Conservation (phyloP, 208 protist genomes). For the Entamoeba dispar region DNA sequence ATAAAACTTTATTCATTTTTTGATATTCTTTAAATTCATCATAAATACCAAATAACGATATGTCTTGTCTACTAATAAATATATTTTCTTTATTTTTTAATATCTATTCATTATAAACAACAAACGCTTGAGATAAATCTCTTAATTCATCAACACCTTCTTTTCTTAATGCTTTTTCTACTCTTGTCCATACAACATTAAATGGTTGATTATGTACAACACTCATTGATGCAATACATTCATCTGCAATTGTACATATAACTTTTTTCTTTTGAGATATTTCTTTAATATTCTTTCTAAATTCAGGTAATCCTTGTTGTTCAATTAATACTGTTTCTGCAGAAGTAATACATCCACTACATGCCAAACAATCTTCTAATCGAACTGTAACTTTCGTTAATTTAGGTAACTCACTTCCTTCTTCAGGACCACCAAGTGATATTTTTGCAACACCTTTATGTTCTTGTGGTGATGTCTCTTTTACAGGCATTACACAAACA, state of each 20-base stretch:
- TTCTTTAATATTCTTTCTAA: not conserved
- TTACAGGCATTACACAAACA: not conserved
- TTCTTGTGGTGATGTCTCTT: not conserved
- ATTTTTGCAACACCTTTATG: not conserved
- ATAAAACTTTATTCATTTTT: not conserved
- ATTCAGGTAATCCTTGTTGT: not conserved
- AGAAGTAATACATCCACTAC: slow-evolving; percentile 2
- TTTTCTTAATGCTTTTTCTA: not conserved
- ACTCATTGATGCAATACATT: not conserved
- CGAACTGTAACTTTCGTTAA: not conserved
- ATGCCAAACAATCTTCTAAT: not conserved
- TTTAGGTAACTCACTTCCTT: not conserved
- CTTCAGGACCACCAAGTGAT: not conserved
- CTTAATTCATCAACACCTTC: not conserved
- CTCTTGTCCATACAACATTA: not conserved
- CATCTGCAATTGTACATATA: not conserved
- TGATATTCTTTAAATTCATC: not conserved
- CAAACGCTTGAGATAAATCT: not conserved
- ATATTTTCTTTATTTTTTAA: too few relatives aligned
- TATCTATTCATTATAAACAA: too few relatives aligned
- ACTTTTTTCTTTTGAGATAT: not conserved
- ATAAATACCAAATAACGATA: not conserved
- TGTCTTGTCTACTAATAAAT: not conserved
- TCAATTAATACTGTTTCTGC: not conserved
- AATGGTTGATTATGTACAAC: not conserved